Conservation (phyloP, 2,329 filamentous ascomycete genomes). For the Aspergillus unguis region DNA sequence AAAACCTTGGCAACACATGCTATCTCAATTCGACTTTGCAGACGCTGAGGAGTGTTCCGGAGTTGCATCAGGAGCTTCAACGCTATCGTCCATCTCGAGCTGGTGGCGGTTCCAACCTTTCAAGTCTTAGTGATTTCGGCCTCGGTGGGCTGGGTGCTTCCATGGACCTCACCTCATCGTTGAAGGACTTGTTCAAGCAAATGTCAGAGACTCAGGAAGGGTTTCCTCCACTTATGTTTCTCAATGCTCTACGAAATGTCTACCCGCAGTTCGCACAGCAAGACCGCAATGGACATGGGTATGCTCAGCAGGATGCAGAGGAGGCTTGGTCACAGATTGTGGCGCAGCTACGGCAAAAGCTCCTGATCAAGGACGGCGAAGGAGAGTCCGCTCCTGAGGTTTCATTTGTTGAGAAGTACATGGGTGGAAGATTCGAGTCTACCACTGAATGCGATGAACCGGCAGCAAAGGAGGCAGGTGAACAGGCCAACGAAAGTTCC, state of each 20-base stretch:
- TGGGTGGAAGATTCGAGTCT: conserved; percentile 77
- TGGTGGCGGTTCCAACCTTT: conserved; percentile 33
- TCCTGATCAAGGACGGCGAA: conserved; percentile 60
- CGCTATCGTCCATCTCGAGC: conserved; percentile 53
- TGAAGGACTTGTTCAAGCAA: conserved; percentile 79
- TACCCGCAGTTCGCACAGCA: conserved; percentile 94
- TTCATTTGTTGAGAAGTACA: conserved; percentile 86
- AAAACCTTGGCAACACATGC: conserved; percentile 95
- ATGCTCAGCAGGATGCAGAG: conserved; percentile 97
- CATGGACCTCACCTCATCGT: conserved; percentile 69
- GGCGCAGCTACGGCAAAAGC: conserved; percentile 72
- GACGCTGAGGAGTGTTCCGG: conserved; percentile 80
- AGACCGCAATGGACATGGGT: conserved; percentile 75
- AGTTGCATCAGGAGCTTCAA: conserved; percentile 75
- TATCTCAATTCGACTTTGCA: conserved; percentile 99
- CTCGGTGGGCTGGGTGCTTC: conserved; percentile 58
- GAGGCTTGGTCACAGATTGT: conserved; percentile 98
- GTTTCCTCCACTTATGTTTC: conserved; percentile 78
- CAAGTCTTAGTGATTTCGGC: conserved; percentile 52
- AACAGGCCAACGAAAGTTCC: conserved; percentile 63
- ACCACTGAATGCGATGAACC: conserved; percentile 80
- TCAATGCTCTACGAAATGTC: conserved; percentile 70
- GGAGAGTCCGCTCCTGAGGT: conserved; percentile 48
- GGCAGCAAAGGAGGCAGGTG: conserved; percentile 68
- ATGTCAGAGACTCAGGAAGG: conserved; percentile 87